phyloP scores from a whole-genome alignment of 1,284 basidiomycete species.

The Malassezia obtusa region DNA sequence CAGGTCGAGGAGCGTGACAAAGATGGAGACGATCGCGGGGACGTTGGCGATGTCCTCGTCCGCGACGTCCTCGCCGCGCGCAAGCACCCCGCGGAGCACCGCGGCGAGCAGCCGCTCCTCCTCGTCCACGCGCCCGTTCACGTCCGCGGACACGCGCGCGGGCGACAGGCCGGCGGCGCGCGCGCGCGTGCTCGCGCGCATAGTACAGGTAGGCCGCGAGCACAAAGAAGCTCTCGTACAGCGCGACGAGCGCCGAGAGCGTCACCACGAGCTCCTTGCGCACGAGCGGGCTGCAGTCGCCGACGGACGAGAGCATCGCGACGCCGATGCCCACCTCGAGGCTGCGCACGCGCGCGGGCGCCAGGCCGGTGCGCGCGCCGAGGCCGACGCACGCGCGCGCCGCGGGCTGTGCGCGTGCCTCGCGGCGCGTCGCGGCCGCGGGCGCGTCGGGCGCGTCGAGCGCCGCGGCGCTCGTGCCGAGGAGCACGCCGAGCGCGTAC shows the following conservation, averaged over 20 bases:
- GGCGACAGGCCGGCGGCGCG: background rate
- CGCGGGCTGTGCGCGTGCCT: slow-evolving; percentile 15
- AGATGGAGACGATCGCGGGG: slow-evolving; percentile 85
- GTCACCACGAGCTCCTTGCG: slow-evolving; percentile 86
- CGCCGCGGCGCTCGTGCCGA: slow-evolving; percentile 67
- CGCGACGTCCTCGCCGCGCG: slow-evolving; percentile 56
- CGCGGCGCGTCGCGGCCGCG: slow-evolving; percentile 21
- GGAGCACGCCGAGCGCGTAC: slow-evolving; percentile 83
- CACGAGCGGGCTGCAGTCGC: slow-evolving; percentile 91
- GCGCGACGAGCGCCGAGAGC: slow-evolving; percentile 82
- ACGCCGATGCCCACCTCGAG: slow-evolving; percentile 55
- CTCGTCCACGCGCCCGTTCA: slow-evolving; percentile 6
- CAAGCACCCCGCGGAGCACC: slow-evolving; percentile 61
- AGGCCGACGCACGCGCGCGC: slow-evolving; percentile 59
- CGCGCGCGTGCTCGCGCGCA: slow-evolving; percentile 57
- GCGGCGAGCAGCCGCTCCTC: slow-evolving; percentile 59
- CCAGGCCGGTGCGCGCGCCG: slow-evolving; percentile 67
- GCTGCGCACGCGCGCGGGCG: slow-evolving; percentile 61
- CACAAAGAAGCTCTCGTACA: slow-evolving; percentile 91
- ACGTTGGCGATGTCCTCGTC: slow-evolving; percentile 68
- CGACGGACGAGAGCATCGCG: slow-evolving; percentile 62
- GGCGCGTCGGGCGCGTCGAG: slow-evolving; percentile 33
- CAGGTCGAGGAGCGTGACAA: slow-evolving; percentile 76
- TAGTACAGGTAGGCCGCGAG: slow-evolving; percentile 92
- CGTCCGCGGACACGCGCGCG: background rate